A percentile compares a stretch with the other conserved stretches of the same genome.
These are phyloP conservation scores for Tetracladium setigerum DNA, from an alignment of 495 filamentous ascomycete genomes.

Conservation along the genomic window DNA sequence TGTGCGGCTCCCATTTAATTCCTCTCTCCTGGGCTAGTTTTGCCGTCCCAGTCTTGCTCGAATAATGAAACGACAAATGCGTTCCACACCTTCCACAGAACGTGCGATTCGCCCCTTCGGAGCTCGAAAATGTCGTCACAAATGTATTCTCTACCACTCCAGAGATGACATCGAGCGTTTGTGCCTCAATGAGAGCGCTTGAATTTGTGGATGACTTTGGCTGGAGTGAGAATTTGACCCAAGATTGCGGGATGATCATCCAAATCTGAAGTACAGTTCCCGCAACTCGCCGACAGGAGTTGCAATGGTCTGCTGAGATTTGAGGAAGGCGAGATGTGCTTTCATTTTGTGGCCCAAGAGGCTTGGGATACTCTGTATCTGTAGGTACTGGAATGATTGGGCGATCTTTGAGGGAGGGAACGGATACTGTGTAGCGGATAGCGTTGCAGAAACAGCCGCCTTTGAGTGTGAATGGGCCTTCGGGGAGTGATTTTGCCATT, in stretches of 20 bases:
- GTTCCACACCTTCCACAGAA: conserved; percentile 14
- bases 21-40: not conserved
- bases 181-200: not conserved
- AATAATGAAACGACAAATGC: conserved; percentile 6
- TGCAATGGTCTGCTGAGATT: conserved; percentile 23
- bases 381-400: conserved; percentile 4
- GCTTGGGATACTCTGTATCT: not conserved
- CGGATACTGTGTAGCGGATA: conserved; percentile 28
- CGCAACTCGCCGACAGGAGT: conserved; percentile 23
- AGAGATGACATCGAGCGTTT: not conserved
- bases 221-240: conserved; percentile 12
- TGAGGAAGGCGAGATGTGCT: conserved; percentile 15
- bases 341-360: conserved; percentile 1
- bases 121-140: not conserved
- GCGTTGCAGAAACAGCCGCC: conserved; percentile 35
- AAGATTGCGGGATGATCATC: conserved; percentile 10
- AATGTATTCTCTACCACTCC: not conserved
- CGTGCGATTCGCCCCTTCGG: conserved; percentile 1
- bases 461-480: conserved; percentile 17
- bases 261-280: conserved; percentile 15
- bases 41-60: not conserved
- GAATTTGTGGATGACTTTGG: not conserved
- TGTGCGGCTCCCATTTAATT: not conserved
- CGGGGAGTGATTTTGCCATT: conserved; percentile 13
- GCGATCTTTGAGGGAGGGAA: conserved; percentile 20